These are phyloP conservation scores for Byssochlamys sp. DNA, from an alignment of 2,329 filamentous ascomycete species.

Conservation along the genomic window DNA sequence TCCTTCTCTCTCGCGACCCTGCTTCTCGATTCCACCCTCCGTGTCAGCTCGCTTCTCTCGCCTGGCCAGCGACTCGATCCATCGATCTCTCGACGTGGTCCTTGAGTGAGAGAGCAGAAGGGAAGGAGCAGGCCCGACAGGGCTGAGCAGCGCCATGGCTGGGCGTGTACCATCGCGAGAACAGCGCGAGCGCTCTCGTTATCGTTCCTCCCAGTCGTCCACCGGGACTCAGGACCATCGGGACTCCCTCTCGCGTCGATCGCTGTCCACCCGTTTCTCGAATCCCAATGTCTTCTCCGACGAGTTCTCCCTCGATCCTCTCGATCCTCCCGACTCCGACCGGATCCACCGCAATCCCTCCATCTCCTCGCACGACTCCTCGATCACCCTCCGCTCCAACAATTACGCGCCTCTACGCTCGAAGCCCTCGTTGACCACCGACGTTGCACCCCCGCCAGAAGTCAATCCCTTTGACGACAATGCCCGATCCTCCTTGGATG, in stretches of 20 bases:
- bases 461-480: constrained; percentile 28
- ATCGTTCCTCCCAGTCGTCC: constrained; percentile 21
- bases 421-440: constrained; percentile 11
- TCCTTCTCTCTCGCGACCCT: background rate
- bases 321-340: constrained; percentile 26
- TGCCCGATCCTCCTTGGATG: constrained; percentile 23
- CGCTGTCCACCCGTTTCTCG: constrained; percentile 21
- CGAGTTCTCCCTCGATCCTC: constrained; percentile 37
- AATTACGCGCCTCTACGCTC: background rate
- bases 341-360: constrained; percentile 21
- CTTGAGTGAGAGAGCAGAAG: constrained; percentile 19
- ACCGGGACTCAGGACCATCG: constrained; percentile 14
- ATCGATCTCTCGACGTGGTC: background rate
- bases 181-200: constrained; percentile 26
- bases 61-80: background rate
- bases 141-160: constrained; percentile 32
- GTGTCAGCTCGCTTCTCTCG: background rate
- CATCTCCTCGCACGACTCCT: constrained; percentile 24
- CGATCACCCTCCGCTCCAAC: constrained; percentile 21
- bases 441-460: constrained; percentile 13
- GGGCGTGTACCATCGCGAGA: constrained; percentile 25
- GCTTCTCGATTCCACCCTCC: background rate
- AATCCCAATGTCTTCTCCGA: constrained; percentile 42
- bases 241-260: constrained; percentile 21
- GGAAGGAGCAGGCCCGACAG: constrained; percentile 24